phyloP scores from a whole-genome alignment of 139 green algal species.

The Chlamydomonas incerta region DNA sequence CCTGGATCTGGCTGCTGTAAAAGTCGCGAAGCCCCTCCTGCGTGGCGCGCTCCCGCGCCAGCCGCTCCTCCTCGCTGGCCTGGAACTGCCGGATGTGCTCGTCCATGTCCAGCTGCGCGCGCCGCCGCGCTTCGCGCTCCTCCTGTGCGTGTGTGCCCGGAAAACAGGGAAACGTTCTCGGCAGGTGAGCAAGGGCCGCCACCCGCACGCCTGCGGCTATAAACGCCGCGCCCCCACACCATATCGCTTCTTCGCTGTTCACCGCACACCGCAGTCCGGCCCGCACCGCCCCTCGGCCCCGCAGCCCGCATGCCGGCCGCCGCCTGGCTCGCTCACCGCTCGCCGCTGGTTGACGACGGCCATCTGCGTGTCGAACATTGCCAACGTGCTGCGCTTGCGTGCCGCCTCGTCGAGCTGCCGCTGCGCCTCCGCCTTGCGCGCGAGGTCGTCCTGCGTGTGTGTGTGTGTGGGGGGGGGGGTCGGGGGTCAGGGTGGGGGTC shows the following conservation, averaged over 20 bases:
- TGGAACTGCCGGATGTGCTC: slow-evolving; percentile 23
- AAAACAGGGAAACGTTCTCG: background rate
- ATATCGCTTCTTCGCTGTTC: no score
- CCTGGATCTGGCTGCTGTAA: slow-evolving; percentile 9
- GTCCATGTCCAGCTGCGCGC: slow-evolving; percentile 17
- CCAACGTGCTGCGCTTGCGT: background rate
- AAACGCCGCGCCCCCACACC: no score
- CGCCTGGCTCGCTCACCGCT: background rate
- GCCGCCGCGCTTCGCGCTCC: slow-evolving; percentile 4
- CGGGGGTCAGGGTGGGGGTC: no score
- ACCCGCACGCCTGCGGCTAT: background rate
- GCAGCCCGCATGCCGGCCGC: background rate
- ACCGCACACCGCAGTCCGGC: no score
- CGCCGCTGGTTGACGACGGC: background rate
- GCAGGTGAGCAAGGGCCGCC: no score
- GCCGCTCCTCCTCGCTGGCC: background rate
- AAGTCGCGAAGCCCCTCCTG: slow-evolving; percentile 12
- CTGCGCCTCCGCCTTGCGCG: slow-evolving; percentile 1
- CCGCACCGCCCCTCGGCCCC: no score
- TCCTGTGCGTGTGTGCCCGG: background rate
- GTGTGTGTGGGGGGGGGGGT: no score
- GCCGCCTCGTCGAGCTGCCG: background rate
- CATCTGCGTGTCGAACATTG: background rate
- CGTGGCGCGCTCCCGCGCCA: background rate
- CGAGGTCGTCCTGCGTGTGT: slow-evolving; percentile 2